Base-by-base conservation (phyloP, 1,284 basidiomycete species). In the Rhodotorula sp. region DNA sequence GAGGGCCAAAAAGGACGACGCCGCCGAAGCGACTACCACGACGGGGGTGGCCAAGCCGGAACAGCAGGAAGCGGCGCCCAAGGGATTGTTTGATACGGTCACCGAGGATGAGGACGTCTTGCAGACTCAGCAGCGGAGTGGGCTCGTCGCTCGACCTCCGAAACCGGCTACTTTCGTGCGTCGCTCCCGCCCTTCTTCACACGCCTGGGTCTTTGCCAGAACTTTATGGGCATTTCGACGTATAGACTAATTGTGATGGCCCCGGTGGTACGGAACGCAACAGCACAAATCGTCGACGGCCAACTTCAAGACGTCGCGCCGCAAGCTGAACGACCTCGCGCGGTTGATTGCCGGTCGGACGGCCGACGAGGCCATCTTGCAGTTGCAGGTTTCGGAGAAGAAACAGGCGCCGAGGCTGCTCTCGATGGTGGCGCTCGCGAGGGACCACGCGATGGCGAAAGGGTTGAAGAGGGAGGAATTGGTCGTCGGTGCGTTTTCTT, bases 291-390 rank as follows among this genome's bases (percentile, higher is more conserved):
- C 91, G 79, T 91, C 90, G 31, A 97, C 95, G 0, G 88, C 90
- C 5, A 87, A 87, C 78, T 95, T 97, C 86, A 95, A 93, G 81
- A 93, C 95, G 61, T 95, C 92, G 15, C 92, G 90, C 75, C 87
- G 93, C 68, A 98, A 98, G 82, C 84, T 97, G 65, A 94, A 95
- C 81, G 86, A 90, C 83, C 85, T 99, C 56, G 90, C 90, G 12
- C 85, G 88, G 66, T 92, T 97, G 81, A 92, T 98, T 76, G 85
- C 90, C 15, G 90, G 91, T 21, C 89, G 92, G 77, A 92, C 93
- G 19, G 88, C 95, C 70, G 94, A 97, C 82, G 89, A 90, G 79
- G 95, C 95, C 38, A 95, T 99, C 79, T 83, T 98, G 64, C 95
- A 99, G 80, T 95, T 98, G 90, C 87, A 91, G 74, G 68, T 68